Base-by-base conservation (phyloP, 495 filamentous ascomycete genomes). In the Copromyces sp. region DNA sequence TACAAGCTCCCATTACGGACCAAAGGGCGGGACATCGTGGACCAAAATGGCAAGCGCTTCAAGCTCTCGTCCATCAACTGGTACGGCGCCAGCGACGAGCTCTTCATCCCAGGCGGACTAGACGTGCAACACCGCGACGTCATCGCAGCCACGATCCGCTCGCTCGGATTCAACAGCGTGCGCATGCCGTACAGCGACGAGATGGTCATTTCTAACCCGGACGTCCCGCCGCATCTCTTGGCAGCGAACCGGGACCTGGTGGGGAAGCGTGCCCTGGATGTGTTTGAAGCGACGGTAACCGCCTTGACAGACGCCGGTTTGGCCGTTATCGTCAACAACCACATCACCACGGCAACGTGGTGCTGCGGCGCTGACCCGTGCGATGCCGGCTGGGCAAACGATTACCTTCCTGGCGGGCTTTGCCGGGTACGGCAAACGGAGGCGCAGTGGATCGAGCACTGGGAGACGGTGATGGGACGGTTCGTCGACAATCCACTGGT, bases 111-210 rank as follows among this genome's bases (percentile, higher is more conserved):
- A 7, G 85, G 86, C 16, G 88, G 88, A 9, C 82, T 90, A 42
- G 87, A 90, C 53, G 75, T 87, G 6, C 84, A 83, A 73, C 87
- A 89, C 76, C 87, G 88, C 17, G 79, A 77, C 65, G 82, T 83
- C 9, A 89, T 90, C 71, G 87, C 88, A 2, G 39, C 70, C 29
- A 83, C 83, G 24, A 86, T 90, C 74, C 81, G 84, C 20, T 69
- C 72, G 17, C 77, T 90, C 40, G 88, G 88, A 16, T 90, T 90
- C 81, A 90, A 90, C 80, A 88, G 86, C 75, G 88, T 90, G 73
- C 82, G 88, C 9, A 74, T 90, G 69, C 88, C 88, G 8, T 90
- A 90, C 78, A 81, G 83, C 12, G 88, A 90, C 75, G 87, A 90
- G 81, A 84, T 89, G 81, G 87, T 90, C 44, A 80, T 83, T 5